These are phyloP conservation scores for Leucoagaricus sp. DNA, from an alignment of 1,284 basidiomycete species.

Conservation along the genomic window DNA sequence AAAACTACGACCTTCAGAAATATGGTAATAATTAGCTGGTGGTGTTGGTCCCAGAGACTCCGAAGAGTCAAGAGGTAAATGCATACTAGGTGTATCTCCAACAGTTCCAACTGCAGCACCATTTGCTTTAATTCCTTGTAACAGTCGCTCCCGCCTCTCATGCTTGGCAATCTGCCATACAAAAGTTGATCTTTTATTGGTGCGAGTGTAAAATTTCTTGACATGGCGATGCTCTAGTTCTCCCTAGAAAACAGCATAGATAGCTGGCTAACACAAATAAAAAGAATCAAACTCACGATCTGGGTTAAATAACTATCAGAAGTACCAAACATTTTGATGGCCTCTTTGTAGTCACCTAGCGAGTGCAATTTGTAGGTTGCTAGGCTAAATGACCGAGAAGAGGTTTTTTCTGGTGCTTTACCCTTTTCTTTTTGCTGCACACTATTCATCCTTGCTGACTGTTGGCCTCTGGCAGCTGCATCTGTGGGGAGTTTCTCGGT, in stretches of 20 bases:
- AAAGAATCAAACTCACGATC: slow-evolving; percentile 12
- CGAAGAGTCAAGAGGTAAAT: slow-evolving; percentile 15
- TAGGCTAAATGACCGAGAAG: background rate
- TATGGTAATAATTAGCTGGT: slow-evolving; percentile 15
- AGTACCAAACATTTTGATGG: slow-evolving; percentile 21
- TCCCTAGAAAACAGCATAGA: slow-evolving; percentile 23
- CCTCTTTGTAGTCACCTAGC: slow-evolving; percentile 18
- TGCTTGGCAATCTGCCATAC: slow-evolving; percentile 3
- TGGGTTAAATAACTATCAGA: slow-evolving; percentile 30
- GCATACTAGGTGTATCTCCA: slow-evolving; percentile 22
- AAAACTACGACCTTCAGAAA: slow-evolving; percentile 1
- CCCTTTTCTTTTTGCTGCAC: background rate
- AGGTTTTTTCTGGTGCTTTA: too few species aligned
- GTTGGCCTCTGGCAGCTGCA: slow-evolving; percentile 13
- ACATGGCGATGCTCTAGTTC: slow-evolving; percentile 36
- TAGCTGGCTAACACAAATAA: background rate
- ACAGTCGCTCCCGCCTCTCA: background rate
- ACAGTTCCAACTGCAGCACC: too few species aligned
- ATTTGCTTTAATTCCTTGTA: background rate
- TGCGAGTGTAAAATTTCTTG: slow-evolving; percentile 34
- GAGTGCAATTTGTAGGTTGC: slow-evolving; percentile 10
- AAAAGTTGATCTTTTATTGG: slow-evolving; percentile 27
- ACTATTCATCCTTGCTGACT: background rate
- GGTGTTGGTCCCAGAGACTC: background rate
- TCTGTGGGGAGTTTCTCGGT: slow-evolving; percentile 23